Percentiles rank a stretch among this genome's conserved stretches.
These are phyloP conservation scores for Climacium dendroides DNA, from an alignment of 225 moss, liverwort and hornwort species.

Conservation along the genomic window DNA sequence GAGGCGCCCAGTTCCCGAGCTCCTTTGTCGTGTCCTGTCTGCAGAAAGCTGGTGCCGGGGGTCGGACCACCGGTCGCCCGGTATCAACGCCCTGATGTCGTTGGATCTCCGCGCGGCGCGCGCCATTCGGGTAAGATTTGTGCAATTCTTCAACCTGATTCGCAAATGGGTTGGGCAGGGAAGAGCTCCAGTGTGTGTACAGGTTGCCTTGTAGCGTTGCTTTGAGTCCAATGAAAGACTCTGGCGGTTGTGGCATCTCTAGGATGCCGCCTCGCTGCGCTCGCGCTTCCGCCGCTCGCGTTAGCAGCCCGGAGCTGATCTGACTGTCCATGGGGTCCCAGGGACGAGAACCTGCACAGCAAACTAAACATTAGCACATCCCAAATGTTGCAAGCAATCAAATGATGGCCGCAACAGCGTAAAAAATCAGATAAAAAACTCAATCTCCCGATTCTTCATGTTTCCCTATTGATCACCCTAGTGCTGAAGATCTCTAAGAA, in stretches of 20 bases:
- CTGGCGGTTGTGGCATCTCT: constrained; percentile 2
- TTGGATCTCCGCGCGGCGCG: constrained; percentile 28
- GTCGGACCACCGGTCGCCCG: neutral
- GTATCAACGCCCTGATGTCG: constrained; percentile 1
- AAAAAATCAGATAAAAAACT: neutral
- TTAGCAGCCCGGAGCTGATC: constrained; percentile 34
- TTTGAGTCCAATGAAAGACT: constrained; percentile 49
- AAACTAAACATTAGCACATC: neutral
- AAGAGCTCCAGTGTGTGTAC: constrained; percentile 35
- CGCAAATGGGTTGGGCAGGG: constrained; percentile 9
- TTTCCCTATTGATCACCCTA: neutral
- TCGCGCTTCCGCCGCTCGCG: constrained; percentile 37
- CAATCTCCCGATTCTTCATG: neutral
- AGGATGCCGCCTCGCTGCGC: constrained; percentile 27
- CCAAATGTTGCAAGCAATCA: neutral
- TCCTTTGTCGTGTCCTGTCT: constrained; percentile 11
- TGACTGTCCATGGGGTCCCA: constrained; percentile 19
- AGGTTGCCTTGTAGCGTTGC: constrained; percentile 30
- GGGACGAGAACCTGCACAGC: neutral
- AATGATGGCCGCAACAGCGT: neutral
- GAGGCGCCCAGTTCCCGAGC: constrained; percentile 11
- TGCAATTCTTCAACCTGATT: constrained; percentile 4
- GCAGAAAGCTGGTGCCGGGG: neutral
- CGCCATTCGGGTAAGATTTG: neutral
- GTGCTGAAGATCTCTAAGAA: neutral